Conservation (phyloP, 2,329 filamentous ascomycete species). For the Colletotrichum endophyticum region DNA sequence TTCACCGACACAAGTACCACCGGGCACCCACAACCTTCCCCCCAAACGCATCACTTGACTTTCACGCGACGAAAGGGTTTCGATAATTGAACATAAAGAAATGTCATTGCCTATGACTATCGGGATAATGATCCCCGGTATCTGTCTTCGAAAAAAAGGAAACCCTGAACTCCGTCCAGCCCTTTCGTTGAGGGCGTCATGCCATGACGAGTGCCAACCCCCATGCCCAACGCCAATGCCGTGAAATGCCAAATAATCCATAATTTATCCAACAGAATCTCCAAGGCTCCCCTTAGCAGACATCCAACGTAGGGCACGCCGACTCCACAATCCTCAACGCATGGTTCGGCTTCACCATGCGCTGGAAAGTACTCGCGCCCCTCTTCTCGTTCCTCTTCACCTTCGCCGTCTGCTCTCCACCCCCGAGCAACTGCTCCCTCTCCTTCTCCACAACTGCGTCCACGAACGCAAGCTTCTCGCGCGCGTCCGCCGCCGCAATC, state of each 20-base stretch:
- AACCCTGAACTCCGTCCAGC: neutral
- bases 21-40: rapidly evolving
- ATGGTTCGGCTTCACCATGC: neutral
- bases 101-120: neutral
- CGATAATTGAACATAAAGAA: neutral
- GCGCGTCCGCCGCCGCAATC: neutral
- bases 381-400: neutral
- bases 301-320: neutral
- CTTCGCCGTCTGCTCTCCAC: neutral
- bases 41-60: neutral
- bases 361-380: neutral
- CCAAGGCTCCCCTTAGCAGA: neutral
- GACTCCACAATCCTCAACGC: neutral
- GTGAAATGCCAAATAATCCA: neutral
- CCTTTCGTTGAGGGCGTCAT: neutral
- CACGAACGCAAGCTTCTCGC: neutral
- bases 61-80: neutral
- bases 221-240: conserved; percentile 13
- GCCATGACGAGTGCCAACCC: neutral
- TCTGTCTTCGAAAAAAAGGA: neutral
- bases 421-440: neutral
- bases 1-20: neutral
- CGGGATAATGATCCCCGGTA: neutral
- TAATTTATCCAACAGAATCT: neutral
- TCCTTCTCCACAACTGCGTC: neutral